A percentile compares a stretch with the other conserved stretches of the same genome.
Evolutionary conservation across 2,329 filamentous ascomycete genomes (phyloP).

Genomic region (Metarhizium brunneum): DNA sequence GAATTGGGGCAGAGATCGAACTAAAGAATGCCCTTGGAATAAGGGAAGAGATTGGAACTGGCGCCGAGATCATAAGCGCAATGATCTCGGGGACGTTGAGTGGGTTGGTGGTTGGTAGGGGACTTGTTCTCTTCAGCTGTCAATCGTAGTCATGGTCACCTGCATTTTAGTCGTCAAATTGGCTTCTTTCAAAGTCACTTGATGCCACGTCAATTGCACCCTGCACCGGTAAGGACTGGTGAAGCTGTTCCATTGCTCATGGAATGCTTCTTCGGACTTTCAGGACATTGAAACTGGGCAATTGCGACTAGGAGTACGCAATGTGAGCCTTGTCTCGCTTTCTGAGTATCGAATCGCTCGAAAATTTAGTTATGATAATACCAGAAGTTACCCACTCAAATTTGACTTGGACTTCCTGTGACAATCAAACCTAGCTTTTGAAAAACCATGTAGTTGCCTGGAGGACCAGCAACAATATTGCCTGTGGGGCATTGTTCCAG

Average conservation of each 20-base stretch:
- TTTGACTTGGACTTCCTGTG: not conserved
- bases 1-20: conserved; percentile 33
- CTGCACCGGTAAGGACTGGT: not conserved
- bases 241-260: conserved; percentile 1
- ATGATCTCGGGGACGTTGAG: conserved; percentile 73
- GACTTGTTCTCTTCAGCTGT: conserved; percentile 35
- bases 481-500: too few species aligned
- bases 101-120: conserved; percentile 89
- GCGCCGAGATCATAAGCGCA: conserved; percentile 48
- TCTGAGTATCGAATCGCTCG: conserved; percentile 52
- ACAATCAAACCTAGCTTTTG: too few species aligned
- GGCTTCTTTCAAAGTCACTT: not conserved
- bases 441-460: too few species aligned
- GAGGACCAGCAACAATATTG: too few species aligned
- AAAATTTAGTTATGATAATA: conserved; percentile 37
- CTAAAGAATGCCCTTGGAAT: conserved; percentile 45
- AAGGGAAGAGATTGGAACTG: conserved; percentile 52
- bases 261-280: not conserved
- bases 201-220: not conserved
- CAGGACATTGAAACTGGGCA: not conserved
- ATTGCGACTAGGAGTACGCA: conserved; percentile 13
- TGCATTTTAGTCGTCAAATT: conserved; percentile 4
- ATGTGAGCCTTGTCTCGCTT: conserved; percentile 46
- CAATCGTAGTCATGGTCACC: conserved; percentile 52
- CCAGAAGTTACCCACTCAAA: conserved; percentile 59